Conservation (phyloP, 352 stramenopile species). For the Globisporangium rhizosaccharum region DNA sequence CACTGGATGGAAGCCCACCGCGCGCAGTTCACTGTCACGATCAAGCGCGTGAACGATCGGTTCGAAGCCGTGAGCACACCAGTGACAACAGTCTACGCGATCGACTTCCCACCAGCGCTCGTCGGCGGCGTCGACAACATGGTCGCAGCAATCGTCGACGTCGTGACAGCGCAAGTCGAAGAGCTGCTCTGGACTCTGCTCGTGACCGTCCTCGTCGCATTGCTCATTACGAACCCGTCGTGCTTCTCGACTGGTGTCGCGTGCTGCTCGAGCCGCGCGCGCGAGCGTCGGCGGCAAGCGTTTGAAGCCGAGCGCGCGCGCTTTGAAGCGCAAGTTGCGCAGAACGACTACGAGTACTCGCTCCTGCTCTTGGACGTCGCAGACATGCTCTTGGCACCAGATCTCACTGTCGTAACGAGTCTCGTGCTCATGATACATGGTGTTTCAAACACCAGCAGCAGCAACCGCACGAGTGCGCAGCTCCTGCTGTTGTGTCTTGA, state of each 20-base stretch:
- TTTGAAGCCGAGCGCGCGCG: slow-evolving; percentile 32
- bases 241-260: slow-evolving; percentile 22
- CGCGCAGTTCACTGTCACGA: slow-evolving; percentile 30
- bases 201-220: slow-evolving; percentile 19
- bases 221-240: slow-evolving; percentile 47
- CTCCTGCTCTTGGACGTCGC: slow-evolving; percentile 41
- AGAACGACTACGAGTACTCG: slow-evolving; percentile 75
- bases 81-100: slow-evolving; percentile 28
- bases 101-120: background rate
- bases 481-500: slow-evolving; percentile 25
- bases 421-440: slow-evolving; percentile 14
- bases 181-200: slow-evolving; percentile 32
- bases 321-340: slow-evolving; percentile 45
- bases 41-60: slow-evolving; percentile 24
- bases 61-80: slow-evolving; percentile 15
- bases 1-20: slow-evolving; percentile 19
- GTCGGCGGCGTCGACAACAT: background rate
- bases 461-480: background rate
- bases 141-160: slow-evolving; percentile 16
- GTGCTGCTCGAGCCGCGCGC: slow-evolving; percentile 45
- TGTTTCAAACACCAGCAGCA: background rate
- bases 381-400: slow-evolving; percentile 39
- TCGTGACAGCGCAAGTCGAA: slow-evolving; percentile 22
- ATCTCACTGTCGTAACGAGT: slow-evolving; percentile 24
- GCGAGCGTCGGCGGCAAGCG: slow-evolving; percentile 26